These are phyloP conservation scores for Solanum hybrid DNA, from an alignment of 305 asterid genomes.

Conservation along the genomic window DNA sequence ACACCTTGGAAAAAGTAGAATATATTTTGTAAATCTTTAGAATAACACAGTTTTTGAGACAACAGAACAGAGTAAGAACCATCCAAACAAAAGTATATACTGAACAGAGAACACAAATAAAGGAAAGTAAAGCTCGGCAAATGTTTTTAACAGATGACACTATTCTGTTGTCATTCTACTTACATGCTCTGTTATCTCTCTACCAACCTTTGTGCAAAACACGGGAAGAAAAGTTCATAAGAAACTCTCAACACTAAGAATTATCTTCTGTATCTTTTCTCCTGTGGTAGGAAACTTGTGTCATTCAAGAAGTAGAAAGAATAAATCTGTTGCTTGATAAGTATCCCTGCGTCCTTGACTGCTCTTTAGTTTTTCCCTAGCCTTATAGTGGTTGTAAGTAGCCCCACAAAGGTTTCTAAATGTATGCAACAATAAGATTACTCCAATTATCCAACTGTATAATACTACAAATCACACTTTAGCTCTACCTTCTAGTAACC, in stretches of 20 bases:
- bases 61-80: not conserved
- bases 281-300: not conserved
- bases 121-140: not conserved
- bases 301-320: not conserved
- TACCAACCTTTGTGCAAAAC: not conserved
- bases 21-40: not conserved
- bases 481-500: not conserved
- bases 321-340: not conserved
- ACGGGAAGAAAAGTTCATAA: not conserved
- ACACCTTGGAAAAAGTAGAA: not conserved
- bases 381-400: not conserved
- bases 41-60: not conserved
- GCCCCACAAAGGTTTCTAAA: not conserved
- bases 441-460: not conserved
- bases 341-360: not conserved
- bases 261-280: not conserved
- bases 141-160: not conserved
- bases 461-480: constrained; percentile 1
- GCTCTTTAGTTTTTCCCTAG: not conserved
- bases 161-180: not conserved
- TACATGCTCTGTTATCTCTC: not conserved
- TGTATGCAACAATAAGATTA: not conserved
- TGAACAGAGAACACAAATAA: not conserved
- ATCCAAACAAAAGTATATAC: not conserved
- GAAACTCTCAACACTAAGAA: not conserved